A percentile compares a stretch with the other conserved stretches of the same genome.
These are phyloP conservation scores for Annulohypoxylon nitens DNA, from an alignment of 495 filamentous ascomycete genomes.

Conservation along the genomic window DNA sequence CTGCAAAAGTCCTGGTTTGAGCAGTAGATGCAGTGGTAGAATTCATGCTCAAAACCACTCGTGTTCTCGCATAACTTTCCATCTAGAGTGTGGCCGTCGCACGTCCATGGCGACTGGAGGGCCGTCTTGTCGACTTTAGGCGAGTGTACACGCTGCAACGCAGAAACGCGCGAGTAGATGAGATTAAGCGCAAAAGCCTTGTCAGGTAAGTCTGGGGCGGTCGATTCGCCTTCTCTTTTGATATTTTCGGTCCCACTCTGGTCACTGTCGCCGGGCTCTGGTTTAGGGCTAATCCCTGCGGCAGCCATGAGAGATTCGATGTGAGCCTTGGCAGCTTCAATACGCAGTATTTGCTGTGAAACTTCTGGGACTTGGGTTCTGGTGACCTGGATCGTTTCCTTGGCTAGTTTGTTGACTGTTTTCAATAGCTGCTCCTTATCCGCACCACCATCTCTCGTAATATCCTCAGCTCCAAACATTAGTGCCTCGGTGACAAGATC, in stretches of 20 bases:
- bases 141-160: background rate
- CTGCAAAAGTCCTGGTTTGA: slow-evolving; percentile 8
- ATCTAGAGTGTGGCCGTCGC: slow-evolving; percentile 4
- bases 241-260: background rate
- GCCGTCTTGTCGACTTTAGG: background rate
- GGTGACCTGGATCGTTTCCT: slow-evolving; percentile 6
- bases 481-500: slow-evolving; percentile 4
- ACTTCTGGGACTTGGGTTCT: background rate
- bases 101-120: background rate
- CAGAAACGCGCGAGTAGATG: background rate
- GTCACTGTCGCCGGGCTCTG: background rate
- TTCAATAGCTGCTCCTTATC: background rate
- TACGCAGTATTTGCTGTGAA: slow-evolving; percentile 10
- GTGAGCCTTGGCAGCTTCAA: slow-evolving; percentile 10
- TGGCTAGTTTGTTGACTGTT: background rate
- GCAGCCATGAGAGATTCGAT: slow-evolving; percentile 8
- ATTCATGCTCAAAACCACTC: background rate
- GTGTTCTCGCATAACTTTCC: background rate
- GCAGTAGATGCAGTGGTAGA: slow-evolving; percentile 18
- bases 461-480: background rate
- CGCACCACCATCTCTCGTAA: background rate
- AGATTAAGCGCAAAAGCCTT: background rate
- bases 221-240: background rate
- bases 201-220: background rate
- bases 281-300: background rate